Evolutionary conservation across 768 basidiomycete genomes (phyloP), one percentile per base, ranked within the genome.

Genomic region (Boletus patriciae): DNA sequence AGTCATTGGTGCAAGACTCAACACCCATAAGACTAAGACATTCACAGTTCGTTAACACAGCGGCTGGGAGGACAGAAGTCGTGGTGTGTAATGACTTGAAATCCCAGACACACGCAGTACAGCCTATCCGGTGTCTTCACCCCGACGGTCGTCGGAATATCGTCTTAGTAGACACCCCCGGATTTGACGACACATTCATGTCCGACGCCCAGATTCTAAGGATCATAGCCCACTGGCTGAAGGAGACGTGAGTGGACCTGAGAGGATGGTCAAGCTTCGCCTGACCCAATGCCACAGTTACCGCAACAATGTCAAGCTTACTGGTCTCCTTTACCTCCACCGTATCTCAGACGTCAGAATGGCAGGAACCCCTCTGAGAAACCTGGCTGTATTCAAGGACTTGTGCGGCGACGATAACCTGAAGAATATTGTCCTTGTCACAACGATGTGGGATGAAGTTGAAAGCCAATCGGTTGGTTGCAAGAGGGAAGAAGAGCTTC

Each of bases 401-500:
- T 25, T 64, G 38, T 64, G 62, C 11, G 62, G 62, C 12, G 21
- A 54, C 0, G 12, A 10, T 2, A 57, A 44, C 43, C 11, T 64
- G 23, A 62, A 55, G 54, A 65, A 59, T 18, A 46, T 65, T 2
- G 18, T 62, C 42, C 56, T 64, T 18, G 63, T 65, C 29, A 62
- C 63, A 1, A 64, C 63, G 9, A 64, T 63, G 62, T 63, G 62
- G 62, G 62, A 63, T 15, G 48, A 62, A 25, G 38, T 54, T 2
- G 34, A 52, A 2, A 44, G 55, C 46, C 5, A 45, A 19, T 27
- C 27, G 4, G 31, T 54, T 36, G 63, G 56, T 38, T 33, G 21
- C 3, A 6, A 21, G 36, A 65, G 63, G 33, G 63, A 64, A 49
- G 21, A 43, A 16, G 50, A 64, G 1, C 63, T 64, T 19, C 36